A percentile compares a stretch with the other conserved stretches of the same genome.
Conservation (phyloP, 129 eudicot genomes). For the Cynara cardunculus region DNA sequence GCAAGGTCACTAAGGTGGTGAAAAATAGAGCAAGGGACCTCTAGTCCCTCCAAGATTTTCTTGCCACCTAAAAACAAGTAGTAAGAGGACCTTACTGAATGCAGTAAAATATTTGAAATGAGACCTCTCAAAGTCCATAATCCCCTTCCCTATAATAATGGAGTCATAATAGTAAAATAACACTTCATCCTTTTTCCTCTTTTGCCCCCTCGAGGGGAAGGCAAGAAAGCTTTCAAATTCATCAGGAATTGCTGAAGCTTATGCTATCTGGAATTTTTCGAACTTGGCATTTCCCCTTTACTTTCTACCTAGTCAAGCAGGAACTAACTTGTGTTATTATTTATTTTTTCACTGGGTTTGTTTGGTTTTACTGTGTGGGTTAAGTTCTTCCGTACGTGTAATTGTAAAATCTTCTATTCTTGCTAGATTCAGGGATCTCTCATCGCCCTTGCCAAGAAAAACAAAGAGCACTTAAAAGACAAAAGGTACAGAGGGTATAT, state of each 20-base stretch:
- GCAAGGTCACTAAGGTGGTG: background rate
- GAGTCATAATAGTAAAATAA: background rate
- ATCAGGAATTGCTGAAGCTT: background rate
- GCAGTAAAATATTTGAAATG: background rate
- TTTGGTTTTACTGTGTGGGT: background rate
- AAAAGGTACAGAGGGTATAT: constrained; percentile 52
- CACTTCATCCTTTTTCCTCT: background rate
- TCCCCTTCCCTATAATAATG: background rate
- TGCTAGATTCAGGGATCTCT: constrained; percentile 42
- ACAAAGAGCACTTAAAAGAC: constrained; percentile 44
- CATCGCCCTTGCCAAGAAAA: constrained; percentile 51
- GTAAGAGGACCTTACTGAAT: background rate
- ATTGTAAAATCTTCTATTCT: background rate
- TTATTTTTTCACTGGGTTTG: background rate
- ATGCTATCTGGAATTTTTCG: background rate
- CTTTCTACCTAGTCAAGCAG: constrained; percentile 7
- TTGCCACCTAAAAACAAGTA: background rate
- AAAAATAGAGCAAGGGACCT: background rate
- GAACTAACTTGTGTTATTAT: background rate
- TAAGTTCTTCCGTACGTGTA: background rate
- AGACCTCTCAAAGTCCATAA: background rate
- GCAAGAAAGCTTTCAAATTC: background rate
- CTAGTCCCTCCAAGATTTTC: background rate
- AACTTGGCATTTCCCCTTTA: background rate
- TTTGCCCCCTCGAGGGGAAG: background rate